A percentile compares a stretch with the other conserved stretches of the same genome.
phyloP scores from a whole-genome alignment of 2,329 filamentous ascomycete species.

The Xylaria sp. region DNA sequence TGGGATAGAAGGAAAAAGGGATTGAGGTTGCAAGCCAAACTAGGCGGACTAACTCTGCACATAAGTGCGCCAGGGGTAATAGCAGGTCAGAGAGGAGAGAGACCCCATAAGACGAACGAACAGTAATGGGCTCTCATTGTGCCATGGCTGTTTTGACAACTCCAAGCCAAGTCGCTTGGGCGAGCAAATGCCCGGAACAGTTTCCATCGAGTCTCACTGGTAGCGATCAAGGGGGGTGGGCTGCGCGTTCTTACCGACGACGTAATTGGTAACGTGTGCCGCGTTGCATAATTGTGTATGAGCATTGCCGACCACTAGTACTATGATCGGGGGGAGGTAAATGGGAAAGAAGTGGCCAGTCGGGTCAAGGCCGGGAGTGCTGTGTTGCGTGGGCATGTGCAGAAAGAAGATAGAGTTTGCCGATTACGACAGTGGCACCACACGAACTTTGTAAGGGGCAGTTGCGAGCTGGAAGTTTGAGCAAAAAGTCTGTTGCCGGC shows the following conservation, averaged over 20 bases:
- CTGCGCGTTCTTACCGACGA: slow-evolving; percentile 7
- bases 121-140: neutral
- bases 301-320: neutral
- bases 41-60: neutral
- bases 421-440: neutral
- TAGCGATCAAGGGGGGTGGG: neutral
- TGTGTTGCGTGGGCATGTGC: neutral
- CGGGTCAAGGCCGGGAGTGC: neutral
- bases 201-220: too few relatives aligned
- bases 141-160: neutral
- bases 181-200: neutral
- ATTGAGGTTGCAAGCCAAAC: too few relatives aligned
- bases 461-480: slow-evolving; percentile 2
- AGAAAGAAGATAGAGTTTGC: neutral
- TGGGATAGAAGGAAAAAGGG: neutral
- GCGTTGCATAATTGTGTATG: neutral
- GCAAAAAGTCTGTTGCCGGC: neutral
- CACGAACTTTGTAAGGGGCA: too few relatives aligned
- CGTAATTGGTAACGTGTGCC: neutral
- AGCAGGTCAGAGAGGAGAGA: neutral
- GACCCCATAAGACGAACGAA: neutral
- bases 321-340: neutral
- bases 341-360: neutral
- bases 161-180: neutral
- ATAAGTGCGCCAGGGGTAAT: neutral